These are phyloP conservation scores for Prunus kanzakura DNA, from an alignment of 306 rosid genomes.

Conservation along the genomic window DNA sequence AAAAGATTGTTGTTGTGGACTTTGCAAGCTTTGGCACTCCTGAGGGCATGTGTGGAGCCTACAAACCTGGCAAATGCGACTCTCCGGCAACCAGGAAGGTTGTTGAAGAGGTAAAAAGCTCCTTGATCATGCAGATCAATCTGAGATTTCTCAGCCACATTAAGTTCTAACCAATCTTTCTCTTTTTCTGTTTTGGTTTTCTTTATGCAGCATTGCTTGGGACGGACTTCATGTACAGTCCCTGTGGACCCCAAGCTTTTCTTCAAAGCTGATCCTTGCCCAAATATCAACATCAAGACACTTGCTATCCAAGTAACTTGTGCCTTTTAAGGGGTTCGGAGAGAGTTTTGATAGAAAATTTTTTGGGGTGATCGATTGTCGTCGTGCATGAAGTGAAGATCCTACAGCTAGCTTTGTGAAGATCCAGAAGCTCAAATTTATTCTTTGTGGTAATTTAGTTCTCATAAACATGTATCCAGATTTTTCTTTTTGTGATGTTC, in stretches of 20 bases:
- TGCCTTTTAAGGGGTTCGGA: background rate
- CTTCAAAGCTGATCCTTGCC: constrained; percentile 39
- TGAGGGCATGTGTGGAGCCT: constrained; percentile 55
- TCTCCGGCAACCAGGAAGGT: constrained; percentile 21
- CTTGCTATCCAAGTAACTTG: constrained; percentile 69
- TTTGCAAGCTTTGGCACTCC: constrained; percentile 85
- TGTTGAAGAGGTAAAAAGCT: constrained; percentile 40
- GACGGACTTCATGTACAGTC: constrained; percentile 43
- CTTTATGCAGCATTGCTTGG: constrained; percentile 56
- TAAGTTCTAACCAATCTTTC: background rate
- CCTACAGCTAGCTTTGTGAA: background rate
- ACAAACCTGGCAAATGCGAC: constrained; percentile 42
- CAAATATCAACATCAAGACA: constrained; percentile 27
- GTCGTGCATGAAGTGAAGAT: background rate
- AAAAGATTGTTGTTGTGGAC: constrained; percentile 44
- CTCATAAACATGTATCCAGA: background rate
- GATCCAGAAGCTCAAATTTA: background rate
- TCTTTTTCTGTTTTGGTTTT: background rate
- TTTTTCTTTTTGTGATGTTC: background rate
- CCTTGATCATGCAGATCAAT: background rate
- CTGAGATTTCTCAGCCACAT: background rate
- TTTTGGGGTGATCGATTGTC: constrained; percentile 4
- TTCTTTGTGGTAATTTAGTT: background rate
- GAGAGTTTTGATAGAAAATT: background rate
- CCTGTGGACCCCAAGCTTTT: constrained; percentile 35